Conservation (phyloP, 2,329 filamentous ascomycete species). For the Aaosphaeria pasadenensis region DNA sequence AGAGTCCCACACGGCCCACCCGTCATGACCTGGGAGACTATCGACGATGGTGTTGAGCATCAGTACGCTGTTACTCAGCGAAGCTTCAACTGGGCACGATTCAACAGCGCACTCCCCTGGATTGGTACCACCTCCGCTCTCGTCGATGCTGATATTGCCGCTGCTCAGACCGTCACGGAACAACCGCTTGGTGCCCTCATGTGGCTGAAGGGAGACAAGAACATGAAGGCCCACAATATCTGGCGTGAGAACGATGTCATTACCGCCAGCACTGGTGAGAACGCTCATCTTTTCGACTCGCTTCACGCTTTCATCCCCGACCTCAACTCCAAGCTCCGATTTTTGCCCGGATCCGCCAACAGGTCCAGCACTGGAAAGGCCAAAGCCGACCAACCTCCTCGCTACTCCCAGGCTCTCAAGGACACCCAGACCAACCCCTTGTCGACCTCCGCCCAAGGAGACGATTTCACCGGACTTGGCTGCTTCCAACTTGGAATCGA, state of each 20-base stretch:
- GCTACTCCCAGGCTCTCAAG: neutral
- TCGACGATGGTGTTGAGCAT: conserved; percentile 37
- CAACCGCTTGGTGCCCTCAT: conserved; percentile 46
- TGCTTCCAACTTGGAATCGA: conserved; percentile 49
- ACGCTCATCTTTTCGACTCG: conserved; percentile 1
- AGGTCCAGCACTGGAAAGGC: neutral
- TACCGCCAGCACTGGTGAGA: neutral
- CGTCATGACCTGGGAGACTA: conserved; percentile 46
- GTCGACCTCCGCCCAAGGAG: conserved; percentile 36
- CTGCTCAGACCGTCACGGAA: conserved; percentile 11
- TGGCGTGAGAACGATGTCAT: conserved; percentile 31
- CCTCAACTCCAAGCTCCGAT: conserved; percentile 1
- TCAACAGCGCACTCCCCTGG: conserved; percentile 46
- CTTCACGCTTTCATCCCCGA: conserved; percentile 9
- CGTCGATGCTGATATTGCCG: conserved; percentile 33
- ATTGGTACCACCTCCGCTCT: conserved; percentile 40
- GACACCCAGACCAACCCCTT: conserved; percentile 20
- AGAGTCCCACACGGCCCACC: conserved; percentile 36
- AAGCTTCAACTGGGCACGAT: conserved; percentile 46
- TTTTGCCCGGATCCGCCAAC: conserved; percentile 20
- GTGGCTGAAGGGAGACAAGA: conserved; percentile 46
- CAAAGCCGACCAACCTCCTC: neutral
- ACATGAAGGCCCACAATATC: conserved; percentile 43
- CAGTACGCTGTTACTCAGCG: conserved; percentile 44
- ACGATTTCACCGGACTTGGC: conserved; percentile 40